Percentiles rank a stretch among this genome's conserved stretches.
These are phyloP conservation scores for Suillus cothurnatus DNA, from an alignment of 768 basidiomycete species.

Conservation along the genomic window DNA sequence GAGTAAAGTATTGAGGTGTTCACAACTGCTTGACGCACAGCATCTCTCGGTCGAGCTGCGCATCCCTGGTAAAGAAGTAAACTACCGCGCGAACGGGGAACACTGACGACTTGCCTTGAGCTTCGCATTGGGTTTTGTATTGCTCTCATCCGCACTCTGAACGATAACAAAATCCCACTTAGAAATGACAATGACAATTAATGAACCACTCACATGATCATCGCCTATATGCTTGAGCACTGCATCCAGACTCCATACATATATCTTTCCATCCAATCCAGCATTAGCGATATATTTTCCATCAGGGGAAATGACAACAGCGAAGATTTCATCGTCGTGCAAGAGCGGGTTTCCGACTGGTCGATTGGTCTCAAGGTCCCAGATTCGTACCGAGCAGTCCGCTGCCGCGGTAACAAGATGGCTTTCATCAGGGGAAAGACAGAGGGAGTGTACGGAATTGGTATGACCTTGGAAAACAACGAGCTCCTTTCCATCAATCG, in stretches of 20 bases:
- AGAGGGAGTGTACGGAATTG: neutral
- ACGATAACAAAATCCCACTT: no score
- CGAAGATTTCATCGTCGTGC: conserved; percentile 79
- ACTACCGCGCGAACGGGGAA: neutral
- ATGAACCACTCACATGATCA: no score
- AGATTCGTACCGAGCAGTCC: neutral
- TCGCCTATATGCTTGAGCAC: neutral
- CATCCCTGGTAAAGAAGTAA: neutral
- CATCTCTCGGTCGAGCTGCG: neutral
- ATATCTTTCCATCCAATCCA: conserved; percentile 73
- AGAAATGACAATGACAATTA: no score
- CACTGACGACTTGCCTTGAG: neutral
- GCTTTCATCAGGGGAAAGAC: neutral
- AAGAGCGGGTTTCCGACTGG: conserved; percentile 46
- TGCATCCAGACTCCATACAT: conserved; percentile 75
- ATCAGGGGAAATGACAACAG: conserved; percentile 78
- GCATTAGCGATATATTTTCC: conserved; percentile 80
- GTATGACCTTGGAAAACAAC: neutral
- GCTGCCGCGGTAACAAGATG: neutral
- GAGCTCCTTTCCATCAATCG: neutral
- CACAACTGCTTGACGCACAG: neutral
- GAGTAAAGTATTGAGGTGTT: neutral
- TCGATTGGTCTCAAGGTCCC: neutral
- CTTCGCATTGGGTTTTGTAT: neutral
- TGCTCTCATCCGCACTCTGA: no score